phyloP scores from a whole-genome alignment of 2,329 filamentous ascomycete species.

The Mycosphaerella sp. region DNA sequence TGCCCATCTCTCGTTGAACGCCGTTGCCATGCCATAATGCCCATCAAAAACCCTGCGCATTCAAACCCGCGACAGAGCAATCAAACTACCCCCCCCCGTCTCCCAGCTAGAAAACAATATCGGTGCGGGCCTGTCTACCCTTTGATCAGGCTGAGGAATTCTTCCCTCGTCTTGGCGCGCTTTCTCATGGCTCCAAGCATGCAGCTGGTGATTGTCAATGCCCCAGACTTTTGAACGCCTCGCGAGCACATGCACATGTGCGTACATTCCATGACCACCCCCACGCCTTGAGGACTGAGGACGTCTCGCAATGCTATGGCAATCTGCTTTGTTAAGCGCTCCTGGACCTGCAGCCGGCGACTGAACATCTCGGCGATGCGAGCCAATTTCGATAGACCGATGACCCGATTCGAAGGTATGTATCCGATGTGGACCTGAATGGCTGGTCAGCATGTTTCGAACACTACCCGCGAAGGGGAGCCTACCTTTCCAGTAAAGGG shows the following conservation, averaged over 20 bases:
- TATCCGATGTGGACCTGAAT: slow-evolving; percentile 97
- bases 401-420: slow-evolving; percentile 83
- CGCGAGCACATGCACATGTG: slow-evolving; percentile 99
- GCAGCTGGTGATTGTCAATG: slow-evolving; percentile 88
- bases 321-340: slow-evolving; percentile 92
- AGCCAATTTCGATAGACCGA: slow-evolving; percentile 91
- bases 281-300: slow-evolving; percentile 86
- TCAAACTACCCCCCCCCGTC: too few relatives aligned
- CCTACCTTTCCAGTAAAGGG: slow-evolving; percentile 88
- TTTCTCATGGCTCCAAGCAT: slow-evolving; percentile 94
- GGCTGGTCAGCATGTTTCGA: slow-evolving; percentile 1
- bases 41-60: background rate
- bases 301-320: slow-evolving; percentile 90
- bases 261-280: slow-evolving; percentile 93
- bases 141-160: slow-evolving; percentile 64
- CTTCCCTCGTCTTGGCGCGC: slow-evolving; percentile 87
- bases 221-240: slow-evolving; percentile 86
- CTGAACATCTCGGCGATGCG: slow-evolving; percentile 97
- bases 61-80: background rate
- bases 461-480: background rate
- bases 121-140: too few relatives aligned
- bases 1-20: background rate
- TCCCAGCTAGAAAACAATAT: too few relatives aligned
- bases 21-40: background rate
- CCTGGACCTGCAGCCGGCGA: slow-evolving; percentile 88